Conservation (phyloP, 2,329 filamentous ascomycete genomes). For the Falciphora oryzae region DNA sequence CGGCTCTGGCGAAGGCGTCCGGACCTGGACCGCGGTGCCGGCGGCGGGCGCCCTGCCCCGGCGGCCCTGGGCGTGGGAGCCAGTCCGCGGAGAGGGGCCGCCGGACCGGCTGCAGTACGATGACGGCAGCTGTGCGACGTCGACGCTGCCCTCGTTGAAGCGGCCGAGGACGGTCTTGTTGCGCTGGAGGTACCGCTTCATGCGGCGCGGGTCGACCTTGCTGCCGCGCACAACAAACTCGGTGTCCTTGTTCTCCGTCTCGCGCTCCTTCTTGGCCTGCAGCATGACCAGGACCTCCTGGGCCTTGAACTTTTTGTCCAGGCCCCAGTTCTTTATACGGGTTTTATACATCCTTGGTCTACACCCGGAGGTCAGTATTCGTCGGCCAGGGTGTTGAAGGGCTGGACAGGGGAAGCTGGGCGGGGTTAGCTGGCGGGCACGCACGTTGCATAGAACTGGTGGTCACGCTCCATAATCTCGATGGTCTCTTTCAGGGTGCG, state of each 20-base stretch:
- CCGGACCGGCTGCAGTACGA: neutral
- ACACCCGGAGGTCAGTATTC: neutral
- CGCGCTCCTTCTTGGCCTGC: conserved; percentile 20
- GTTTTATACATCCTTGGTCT: conserved; percentile 29
- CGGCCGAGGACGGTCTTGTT: conserved; percentile 17
- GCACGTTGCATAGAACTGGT: conserved; percentile 34
- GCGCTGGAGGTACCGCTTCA: conserved; percentile 24
- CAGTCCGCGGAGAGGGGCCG: neutral
- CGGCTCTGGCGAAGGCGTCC: conserved; percentile 7
- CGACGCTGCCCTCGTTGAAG: conserved; percentile 13
- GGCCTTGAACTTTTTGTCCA: conserved; percentile 27
- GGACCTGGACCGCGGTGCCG: neutral
- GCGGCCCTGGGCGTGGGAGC: neutral
- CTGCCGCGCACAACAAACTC: conserved; percentile 21
- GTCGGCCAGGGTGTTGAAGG: too few relatives aligned
- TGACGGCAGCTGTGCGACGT: neutral
- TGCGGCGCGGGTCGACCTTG: conserved; percentile 21
- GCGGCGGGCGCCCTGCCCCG: neutral
- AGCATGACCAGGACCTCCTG: conserved; percentile 23
- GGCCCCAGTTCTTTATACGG: conserved; percentile 26
- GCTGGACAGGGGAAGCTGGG: too few relatives aligned
- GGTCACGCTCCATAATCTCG: conserved; percentile 31
- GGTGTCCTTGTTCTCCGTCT: conserved; percentile 20
- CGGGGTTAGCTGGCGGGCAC: conserved; percentile 7
- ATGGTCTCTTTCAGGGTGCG: conserved; percentile 35